Percentiles rank a stretch among this genome's conserved stretches.
Conservation (phyloP, 1,284 basidiomycete genomes). For the Fomitiporia mediterranea region DNA sequence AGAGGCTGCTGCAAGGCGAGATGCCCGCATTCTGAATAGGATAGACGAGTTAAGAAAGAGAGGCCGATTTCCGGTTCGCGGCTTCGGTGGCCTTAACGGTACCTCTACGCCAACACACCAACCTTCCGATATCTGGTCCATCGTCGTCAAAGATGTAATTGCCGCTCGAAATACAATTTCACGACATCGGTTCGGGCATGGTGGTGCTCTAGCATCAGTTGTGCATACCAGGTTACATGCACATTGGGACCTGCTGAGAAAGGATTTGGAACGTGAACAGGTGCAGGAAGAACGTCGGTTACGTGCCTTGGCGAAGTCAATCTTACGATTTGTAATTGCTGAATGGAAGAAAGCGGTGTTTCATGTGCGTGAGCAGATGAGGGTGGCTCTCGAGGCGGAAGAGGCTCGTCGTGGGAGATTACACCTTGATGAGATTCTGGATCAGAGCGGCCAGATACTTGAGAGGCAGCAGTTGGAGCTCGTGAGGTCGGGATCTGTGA, state of each 20-base stretch:
- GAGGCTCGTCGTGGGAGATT: conserved; percentile 69
- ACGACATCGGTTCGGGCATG: conserved; percentile 12
- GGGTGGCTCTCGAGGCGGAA: conserved; percentile 54
- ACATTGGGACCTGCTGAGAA: conserved; percentile 77
- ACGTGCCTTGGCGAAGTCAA: conserved; percentile 65
- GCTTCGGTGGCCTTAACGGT: not conserved
- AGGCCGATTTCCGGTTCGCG: conserved; percentile 30
- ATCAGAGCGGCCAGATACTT: conserved; percentile 85
- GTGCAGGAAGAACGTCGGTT: conserved; percentile 66
- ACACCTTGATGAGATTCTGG: conserved; percentile 87
- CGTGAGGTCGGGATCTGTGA: conserved; percentile 25
- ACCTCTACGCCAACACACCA: not conserved
- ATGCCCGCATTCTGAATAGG: conserved; percentile 50
- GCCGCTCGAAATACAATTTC: conserved; percentile 7
- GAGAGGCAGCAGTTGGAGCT: conserved; percentile 79
- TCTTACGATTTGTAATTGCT: conserved; percentile 63
- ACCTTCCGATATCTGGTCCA: conserved; percentile 47
- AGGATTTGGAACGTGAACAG: conserved; percentile 49
- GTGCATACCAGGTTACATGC: conserved; percentile 23
- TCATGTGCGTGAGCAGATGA: conserved; percentile 69
- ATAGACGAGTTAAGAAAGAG: conserved; percentile 39
- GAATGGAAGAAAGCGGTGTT: conserved; percentile 91
- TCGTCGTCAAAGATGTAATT: conserved; percentile 34
- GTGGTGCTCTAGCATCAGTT: conserved; percentile 7
- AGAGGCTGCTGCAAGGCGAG: conserved; percentile 40